phyloP scores from a whole-genome alignment of 306 rosid species.

The Senna siamea region DNA sequence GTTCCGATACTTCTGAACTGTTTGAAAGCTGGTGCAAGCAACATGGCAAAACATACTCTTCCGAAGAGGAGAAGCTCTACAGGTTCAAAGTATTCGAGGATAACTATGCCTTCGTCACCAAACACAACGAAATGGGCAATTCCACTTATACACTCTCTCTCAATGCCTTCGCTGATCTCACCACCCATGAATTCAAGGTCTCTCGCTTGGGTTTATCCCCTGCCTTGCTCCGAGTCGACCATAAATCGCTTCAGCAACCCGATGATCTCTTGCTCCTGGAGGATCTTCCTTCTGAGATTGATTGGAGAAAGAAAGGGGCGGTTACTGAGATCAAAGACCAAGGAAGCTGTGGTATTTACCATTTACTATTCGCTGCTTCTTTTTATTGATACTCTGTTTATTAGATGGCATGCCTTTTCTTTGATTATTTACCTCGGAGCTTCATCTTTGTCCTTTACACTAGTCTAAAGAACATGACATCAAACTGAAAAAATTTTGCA shows the following conservation, averaged over 20 bases:
- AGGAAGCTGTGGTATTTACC: slow-evolving; percentile 73
- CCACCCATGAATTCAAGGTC: slow-evolving; percentile 79
- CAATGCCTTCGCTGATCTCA: slow-evolving; percentile 85
- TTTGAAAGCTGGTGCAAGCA: slow-evolving; percentile 73
- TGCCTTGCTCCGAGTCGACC: slow-evolving; percentile 40
- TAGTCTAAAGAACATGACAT: background rate
- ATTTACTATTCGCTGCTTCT: no score
- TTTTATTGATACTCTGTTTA: no score
- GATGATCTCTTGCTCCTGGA: background rate
- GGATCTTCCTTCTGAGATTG: slow-evolving; percentile 68
- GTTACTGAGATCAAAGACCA: slow-evolving; percentile 85
- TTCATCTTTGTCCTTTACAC: background rate
- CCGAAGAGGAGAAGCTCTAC: slow-evolving; percentile 57
- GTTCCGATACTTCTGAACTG: slow-evolving; percentile 51
- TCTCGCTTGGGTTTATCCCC: slow-evolving; percentile 75
- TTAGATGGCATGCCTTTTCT: slow-evolving; percentile 1
- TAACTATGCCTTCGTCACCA: slow-evolving; percentile 59
- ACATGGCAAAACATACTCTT: slow-evolving; percentile 66
- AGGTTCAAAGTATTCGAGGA: slow-evolving; percentile 70
- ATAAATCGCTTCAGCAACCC: slow-evolving; percentile 22
- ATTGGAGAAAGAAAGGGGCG: slow-evolving; percentile 82
- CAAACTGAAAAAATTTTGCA: slow-evolving; percentile 6
- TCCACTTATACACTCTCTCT: slow-evolving; percentile 69
- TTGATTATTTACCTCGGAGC: background rate
- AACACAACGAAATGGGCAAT: slow-evolving; percentile 57